phyloP scores from a whole-genome alignment of 805 yeast species.

The Isabelozyma pseudorhagii region DNA sequence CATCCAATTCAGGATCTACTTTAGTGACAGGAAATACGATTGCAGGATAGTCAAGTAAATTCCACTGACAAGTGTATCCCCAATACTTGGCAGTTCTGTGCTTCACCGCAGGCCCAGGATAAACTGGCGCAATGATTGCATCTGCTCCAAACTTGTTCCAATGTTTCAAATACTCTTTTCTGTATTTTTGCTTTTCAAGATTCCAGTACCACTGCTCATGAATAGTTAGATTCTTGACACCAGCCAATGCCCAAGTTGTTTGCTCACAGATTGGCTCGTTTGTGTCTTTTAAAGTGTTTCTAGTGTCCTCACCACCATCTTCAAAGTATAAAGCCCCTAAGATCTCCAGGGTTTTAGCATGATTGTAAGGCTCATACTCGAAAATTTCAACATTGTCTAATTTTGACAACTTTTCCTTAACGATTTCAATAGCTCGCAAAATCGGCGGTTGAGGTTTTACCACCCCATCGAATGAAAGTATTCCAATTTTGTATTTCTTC shows the following conservation, averaged over 20 bases:
- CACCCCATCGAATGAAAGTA: constrained; percentile 9
- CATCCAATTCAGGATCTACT: constrained; percentile 10
- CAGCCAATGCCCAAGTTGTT: constrained; percentile 10
- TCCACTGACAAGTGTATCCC: constrained; percentile 18
- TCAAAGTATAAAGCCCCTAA: constrained; percentile 10
- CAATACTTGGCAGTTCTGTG: constrained; percentile 17
- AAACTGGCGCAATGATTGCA: constrained; percentile 14
- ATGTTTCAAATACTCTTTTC: constrained; percentile 13
- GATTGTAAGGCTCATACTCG: constrained; percentile 9
- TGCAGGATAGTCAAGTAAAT: constrained; percentile 16
- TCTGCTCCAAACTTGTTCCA: constrained; percentile 7
- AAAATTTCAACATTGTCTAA: constrained; percentile 5
- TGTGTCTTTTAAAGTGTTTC: constrained; percentile 5
- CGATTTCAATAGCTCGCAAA: constrained; percentile 7
- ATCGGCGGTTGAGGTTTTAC: constrained; percentile 17
- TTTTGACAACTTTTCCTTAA: background rate
- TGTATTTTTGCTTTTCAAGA: constrained; percentile 11
- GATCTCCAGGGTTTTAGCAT: constrained; percentile 7
- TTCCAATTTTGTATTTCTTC: constrained; percentile 9
- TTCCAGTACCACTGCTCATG: constrained; percentile 14
- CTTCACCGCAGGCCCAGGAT: constrained; percentile 12
- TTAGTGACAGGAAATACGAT: constrained; percentile 13
- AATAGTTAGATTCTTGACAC: constrained; percentile 4
- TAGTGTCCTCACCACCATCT: constrained; percentile 15
- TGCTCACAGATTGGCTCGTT: constrained; percentile 11